These are phyloP conservation scores for Arachis hypogaea DNA, from an alignment of 306 rosid genomes.

Conservation along the genomic window DNA sequence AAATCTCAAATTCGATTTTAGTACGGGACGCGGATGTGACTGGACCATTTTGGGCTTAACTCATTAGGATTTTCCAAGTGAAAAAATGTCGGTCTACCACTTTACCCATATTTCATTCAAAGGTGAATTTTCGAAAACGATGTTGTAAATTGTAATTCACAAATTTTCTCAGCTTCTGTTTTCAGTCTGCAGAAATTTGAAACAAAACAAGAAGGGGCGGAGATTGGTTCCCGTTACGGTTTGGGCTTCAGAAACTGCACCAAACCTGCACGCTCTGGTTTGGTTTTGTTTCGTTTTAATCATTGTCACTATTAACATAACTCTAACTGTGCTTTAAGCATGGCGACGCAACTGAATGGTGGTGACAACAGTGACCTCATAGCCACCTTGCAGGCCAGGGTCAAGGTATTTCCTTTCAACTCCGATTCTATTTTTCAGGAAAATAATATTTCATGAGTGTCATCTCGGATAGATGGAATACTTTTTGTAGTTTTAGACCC, in stretches of 20 bases:
- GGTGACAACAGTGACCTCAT: conserved; percentile 39
- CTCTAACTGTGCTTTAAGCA: conserved; percentile 12
- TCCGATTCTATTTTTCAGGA: not conserved
- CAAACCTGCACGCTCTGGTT: not conserved
- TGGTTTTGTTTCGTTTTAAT: not conserved
- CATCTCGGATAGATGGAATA: not conserved
- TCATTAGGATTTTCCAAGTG: too few relatives aligned
- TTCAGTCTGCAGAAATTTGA: not conserved
- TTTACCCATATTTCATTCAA: too few relatives aligned
- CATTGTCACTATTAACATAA: too few relatives aligned
- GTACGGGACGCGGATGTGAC: too few relatives aligned
- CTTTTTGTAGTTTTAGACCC: not conserved
- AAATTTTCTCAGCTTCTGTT: not conserved
- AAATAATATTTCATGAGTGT: not conserved
- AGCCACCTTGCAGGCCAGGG: conserved; percentile 52
- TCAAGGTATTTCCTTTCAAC: conserved; percentile 55
- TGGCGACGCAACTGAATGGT: conserved; percentile 50
- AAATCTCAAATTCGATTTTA: too few relatives aligned
- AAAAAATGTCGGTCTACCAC: too few relatives aligned
- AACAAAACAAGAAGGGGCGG: not conserved
- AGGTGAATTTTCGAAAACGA: too few relatives aligned
- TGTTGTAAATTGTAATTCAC: too few relatives aligned
- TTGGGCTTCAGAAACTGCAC: not conserved
- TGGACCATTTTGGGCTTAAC: too few relatives aligned
- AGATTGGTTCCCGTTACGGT: too few relatives aligned